Evolutionary conservation across 805 yeast genomes (phyloP), one percentile per base, ranked within the genome.

Genomic region (Candida loeiensis): DNA sequence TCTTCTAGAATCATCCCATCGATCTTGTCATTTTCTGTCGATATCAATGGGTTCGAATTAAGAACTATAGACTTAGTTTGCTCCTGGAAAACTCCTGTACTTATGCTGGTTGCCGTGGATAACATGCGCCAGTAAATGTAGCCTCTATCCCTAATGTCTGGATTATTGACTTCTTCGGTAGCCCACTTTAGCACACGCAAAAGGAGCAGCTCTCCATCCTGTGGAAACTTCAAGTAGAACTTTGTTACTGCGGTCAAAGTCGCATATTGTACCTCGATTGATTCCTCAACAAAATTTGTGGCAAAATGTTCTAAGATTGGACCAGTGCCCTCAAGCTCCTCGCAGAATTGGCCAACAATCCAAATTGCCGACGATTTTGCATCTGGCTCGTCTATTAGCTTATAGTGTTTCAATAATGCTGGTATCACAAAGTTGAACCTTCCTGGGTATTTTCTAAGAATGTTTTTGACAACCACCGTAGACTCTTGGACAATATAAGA

Each of bases 111-210:
- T 12, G 51, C 54, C 1, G 61, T 44, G 1, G 93, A 77, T 5
- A 90, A 61, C 20, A 90, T 61, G 42, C 95, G 71, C 93, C 95
- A 84, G 63, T 91, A 90, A 63, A 87, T 79, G 53, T 70, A 82
- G 0, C 91, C 96, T 28, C 96, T 64, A 48, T 87, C 95, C 45
- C 97, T 72, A 8, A 89, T 61, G 61, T 91, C 98, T 0, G 96
- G 96, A 50, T 87, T 82, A 45, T 81, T 80, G 1, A 72, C 66
- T 9, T 80, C 84, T 48, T 87, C 93, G 0, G 95, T 84, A 6
- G 89, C 84, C 56, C 68, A 59, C 51, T 79, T 80, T 40, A 89
- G 62, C 0, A 83, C 66, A 24, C 70, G 67, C 26, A 86, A 64
- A 2, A 88, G 77, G 9, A 82, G 52, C 2, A 64, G 53, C 49